phyloP scores from a whole-genome alignment of 805 yeast species.

The Komagataella ulmi region DNA sequence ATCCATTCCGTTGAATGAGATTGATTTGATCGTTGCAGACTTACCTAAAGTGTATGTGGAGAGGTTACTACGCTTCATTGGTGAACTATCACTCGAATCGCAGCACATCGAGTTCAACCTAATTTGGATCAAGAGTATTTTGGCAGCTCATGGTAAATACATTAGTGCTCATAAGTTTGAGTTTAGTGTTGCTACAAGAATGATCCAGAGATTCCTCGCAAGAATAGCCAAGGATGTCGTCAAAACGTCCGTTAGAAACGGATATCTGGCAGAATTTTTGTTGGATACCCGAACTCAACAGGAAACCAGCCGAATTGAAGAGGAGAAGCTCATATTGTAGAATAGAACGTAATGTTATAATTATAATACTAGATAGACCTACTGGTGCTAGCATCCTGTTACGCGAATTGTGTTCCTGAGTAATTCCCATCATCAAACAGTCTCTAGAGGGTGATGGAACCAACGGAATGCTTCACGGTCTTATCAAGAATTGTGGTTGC shows the following conservation, averaged over 20 bases:
- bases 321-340: neutral
- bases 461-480: neutral
- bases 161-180: conserved; percentile 49
- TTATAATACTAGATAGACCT: neutral
- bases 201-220: conserved; percentile 62
- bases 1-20: conserved; percentile 54
- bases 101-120: conserved; percentile 79
- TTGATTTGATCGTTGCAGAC: conserved; percentile 50
- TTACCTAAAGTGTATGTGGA: conserved; percentile 70
- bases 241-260: conserved; percentile 35
- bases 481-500: neutral
- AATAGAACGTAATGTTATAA: neutral
- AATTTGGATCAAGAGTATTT: conserved; percentile 61
- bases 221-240: conserved; percentile 68
- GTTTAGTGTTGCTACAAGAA: conserved; percentile 50
- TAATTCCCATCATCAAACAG: too few species aligned
- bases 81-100: conserved; percentile 49
- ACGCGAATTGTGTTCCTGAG: neutral
- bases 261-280: conserved; percentile 40
- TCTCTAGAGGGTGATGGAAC: neutral
- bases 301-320: neutral
- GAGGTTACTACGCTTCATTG: conserved; percentile 56
- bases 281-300: conserved; percentile 9
- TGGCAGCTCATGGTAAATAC: conserved; percentile 66
- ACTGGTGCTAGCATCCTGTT: neutral